Percentiles rank a stretch among this genome's conserved stretches.
Conservation (phyloP, 2,329 filamentous ascomycete genomes). For the Arthrinium phaeospermum region DNA sequence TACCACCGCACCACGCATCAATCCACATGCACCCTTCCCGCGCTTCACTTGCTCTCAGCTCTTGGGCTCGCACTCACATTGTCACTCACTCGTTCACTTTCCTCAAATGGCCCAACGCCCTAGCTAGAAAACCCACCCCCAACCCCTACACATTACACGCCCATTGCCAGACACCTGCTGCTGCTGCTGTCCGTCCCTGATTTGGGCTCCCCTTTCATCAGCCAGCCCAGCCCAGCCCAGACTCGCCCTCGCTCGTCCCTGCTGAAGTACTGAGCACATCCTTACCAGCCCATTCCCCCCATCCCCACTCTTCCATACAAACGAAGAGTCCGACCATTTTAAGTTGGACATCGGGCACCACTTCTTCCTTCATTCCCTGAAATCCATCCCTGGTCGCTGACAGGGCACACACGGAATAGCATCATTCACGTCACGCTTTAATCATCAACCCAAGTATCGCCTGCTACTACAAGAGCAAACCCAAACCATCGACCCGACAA, state of each 20-base stretch:
- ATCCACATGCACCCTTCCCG: not conserved
- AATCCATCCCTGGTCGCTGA: conserved; percentile 11
- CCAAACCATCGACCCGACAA: not conserved
- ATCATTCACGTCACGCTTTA: conserved; percentile 14
- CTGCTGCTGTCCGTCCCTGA: not conserved
- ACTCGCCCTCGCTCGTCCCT: not conserved
- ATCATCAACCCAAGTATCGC: conserved; percentile 2
- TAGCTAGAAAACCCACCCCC: not conserved
- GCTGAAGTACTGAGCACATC: not conserved
- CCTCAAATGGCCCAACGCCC: not conserved
- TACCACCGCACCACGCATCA: not conserved
- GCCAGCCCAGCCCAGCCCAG: conserved; percentile 1
- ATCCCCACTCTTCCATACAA: conserved; percentile 16
- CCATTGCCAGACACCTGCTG: not conserved
- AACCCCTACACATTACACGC: not conserved
- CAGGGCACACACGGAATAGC: conserved; percentile 13
- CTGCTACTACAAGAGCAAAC: not conserved
- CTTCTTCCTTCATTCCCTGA: conserved; percentile 17
- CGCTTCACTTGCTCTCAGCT: not conserved
- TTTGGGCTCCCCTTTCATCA: conserved; percentile 1
- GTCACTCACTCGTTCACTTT: not conserved
- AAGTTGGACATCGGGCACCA: conserved; percentile 14
- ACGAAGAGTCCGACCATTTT: conserved; percentile 17
- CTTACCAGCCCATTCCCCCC: not conserved
- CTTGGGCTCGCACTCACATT: not conserved